Evolutionary conservation across 768 basidiomycete species (phyloP), one percentile per base, ranked within the genome.

Genomic region (Pisolithus microcarpus): DNA sequence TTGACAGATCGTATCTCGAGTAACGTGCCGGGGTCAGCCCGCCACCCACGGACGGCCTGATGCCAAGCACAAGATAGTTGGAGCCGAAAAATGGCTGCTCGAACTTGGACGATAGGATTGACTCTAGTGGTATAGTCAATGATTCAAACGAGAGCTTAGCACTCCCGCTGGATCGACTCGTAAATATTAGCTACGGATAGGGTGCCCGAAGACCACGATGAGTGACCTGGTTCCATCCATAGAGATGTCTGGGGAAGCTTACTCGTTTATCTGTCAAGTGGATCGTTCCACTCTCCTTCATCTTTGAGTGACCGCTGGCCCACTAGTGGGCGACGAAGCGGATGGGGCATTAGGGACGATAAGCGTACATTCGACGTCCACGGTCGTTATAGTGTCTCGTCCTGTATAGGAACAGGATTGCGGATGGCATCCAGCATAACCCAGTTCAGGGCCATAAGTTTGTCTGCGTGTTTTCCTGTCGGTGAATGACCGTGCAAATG

Each of bases 211-310:
- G 24, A 54, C 34, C 34, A 5, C 5, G 34, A 15, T 34, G 34
- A 34, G 13, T 34, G 34, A 10, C 34, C 5, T 13, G 34, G 34
- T 13, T 34, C 34, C 34, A 15, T 34, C 34, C 34, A 34, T 15
- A 34, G 34, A 15, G 34, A 15, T 34, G 5, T 5, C 13, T 15
- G 13, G 34, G 13, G 0, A 34, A 1, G 52, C 83, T 57, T 62
- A 90, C 88, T 54, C 88, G 74, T 67, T 84, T 78, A 61, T 89
- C 85, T 18, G 86, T 90, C 37, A 91, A 74, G 66, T 72, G 77
- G 19, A 83, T 56, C 49, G 69, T 74, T 10, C 89, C 89, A 6
- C 66, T 54, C 10, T 75, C 80, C 61, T 81, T 82, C 50, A 84
- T 61, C 59, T 73, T 84, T 70, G 73, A 81, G 40, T 62, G 59